A percentile compares a stretch with the other conserved stretches of the same genome.
These are phyloP conservation scores for Lenwebbia sp. DNA, from an alignment of 345 rosid species.

Conservation along the genomic window DNA sequence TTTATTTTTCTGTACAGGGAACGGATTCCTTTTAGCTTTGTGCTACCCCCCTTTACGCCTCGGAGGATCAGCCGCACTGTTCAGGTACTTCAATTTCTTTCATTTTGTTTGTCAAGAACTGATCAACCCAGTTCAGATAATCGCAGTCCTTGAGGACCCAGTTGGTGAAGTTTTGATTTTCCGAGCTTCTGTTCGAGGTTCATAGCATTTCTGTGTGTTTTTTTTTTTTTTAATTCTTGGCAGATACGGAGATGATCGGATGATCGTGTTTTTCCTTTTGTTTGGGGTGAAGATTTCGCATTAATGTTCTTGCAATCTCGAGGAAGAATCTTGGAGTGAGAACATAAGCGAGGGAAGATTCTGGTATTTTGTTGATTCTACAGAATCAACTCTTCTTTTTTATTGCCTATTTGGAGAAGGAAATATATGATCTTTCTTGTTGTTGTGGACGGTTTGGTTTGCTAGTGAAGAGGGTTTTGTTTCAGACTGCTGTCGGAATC, in stretches of 20 bases:
- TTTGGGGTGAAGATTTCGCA: neutral
- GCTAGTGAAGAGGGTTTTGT: neutral
- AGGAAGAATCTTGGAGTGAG: neutral
- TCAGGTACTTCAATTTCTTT: neutral
- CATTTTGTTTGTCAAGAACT: neutral
- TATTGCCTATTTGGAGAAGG: neutral
- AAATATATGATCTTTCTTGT: neutral
- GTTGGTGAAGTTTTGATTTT: slow-evolving; percentile 3
- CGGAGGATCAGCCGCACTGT: neutral
- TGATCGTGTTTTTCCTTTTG: neutral
- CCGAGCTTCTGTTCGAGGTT: neutral
- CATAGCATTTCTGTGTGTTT: neutral
- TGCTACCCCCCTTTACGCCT: neutral
- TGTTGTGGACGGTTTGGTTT: neutral
- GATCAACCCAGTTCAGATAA: neutral
- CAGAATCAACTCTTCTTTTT: neutral
- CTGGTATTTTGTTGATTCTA: neutral
- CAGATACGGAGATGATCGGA: neutral
- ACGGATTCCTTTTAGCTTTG: neutral
- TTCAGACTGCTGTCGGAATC: neutral
- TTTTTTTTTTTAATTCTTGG: neutral
- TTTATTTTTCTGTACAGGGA: neutral
- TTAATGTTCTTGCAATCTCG: neutral
- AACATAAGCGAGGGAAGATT: neutral
- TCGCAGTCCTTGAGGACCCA: slow-evolving; percentile 6